Evolutionary conservation across 495 filamentous ascomycete species (phyloP).

Genomic region (Usnea hakonensis): DNA sequence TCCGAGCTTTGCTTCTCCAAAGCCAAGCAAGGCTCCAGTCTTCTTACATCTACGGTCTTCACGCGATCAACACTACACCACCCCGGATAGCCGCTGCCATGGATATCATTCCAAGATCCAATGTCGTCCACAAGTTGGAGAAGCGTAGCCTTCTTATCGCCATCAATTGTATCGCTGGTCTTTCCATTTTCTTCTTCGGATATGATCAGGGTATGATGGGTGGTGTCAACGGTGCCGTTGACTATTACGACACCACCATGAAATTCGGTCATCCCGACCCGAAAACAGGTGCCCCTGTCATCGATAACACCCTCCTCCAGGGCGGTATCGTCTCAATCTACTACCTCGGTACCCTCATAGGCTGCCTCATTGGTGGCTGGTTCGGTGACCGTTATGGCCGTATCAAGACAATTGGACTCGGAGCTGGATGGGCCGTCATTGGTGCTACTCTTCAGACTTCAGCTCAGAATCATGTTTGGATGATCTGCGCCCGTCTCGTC

Average conservation of each 20-base stretch:
- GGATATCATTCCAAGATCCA: slow-evolving; percentile 42
- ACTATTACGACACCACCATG: slow-evolving; percentile 57
- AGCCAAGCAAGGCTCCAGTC: slow-evolving; percentile 8
- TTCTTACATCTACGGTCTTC: background rate
- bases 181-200: slow-evolving; percentile 55
- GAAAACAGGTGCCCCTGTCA: slow-evolving; percentile 41
- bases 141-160: slow-evolving; percentile 56
- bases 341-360: slow-evolving; percentile 60
- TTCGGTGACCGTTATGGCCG: slow-evolving; percentile 54
- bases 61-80: background rate
- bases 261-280: slow-evolving; percentile 53
- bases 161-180: slow-evolving; percentile 55
- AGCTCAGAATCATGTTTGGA: slow-evolving; percentile 60
- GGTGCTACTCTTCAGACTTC: slow-evolving; percentile 55
- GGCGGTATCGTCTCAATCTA: slow-evolving; percentile 63
- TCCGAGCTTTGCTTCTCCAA: slow-evolving; percentile 7
- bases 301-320: slow-evolving; percentile 55
- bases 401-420: slow-evolving; percentile 54
- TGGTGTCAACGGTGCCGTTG: slow-evolving; percentile 58
- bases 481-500: slow-evolving; percentile 59
- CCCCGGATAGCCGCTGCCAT: slow-evolving; percentile 16
- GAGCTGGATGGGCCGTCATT: slow-evolving; percentile 48
- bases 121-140: slow-evolving; percentile 54
- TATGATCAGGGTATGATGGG: slow-evolving; percentile 72
- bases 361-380: slow-evolving; percentile 53